Conservation (phyloP, 768 basidiomycete genomes). For the Pulveroboletus sp. region DNA sequence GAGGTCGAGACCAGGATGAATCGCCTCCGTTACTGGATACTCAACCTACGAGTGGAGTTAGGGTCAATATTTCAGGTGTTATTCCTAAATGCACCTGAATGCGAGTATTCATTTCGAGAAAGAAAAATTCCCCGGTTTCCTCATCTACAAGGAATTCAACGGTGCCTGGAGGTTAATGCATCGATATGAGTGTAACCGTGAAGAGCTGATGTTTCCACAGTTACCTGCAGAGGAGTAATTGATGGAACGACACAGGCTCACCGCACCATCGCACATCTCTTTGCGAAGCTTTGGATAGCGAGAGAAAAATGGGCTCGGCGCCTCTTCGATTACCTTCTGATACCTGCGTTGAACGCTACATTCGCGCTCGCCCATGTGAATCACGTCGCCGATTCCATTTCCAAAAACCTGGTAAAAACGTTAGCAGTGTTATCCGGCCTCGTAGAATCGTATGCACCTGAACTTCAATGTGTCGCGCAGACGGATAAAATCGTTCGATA, state of each 20-base stretch:
- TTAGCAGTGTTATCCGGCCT: neutral
- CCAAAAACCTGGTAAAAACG: conserved; percentile 53
- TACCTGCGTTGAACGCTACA: conserved; percentile 66
- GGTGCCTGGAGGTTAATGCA: conserved; percentile 40
- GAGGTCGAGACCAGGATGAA: conserved; percentile 54
- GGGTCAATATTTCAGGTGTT: neutral
- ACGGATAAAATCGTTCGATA: conserved; percentile 54
- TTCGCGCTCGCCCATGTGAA: conserved; percentile 68
- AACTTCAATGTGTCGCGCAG: conserved; percentile 62
- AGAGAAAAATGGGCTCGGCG: conserved; percentile 56
- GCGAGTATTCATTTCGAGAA: conserved; percentile 70
- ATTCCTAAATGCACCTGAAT: conserved; percentile 41
- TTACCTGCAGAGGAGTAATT: conserved; percentile 58
- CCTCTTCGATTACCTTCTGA: conserved; percentile 72
- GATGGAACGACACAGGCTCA: conserved; percentile 44
- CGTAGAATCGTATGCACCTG: conserved; percentile 38
- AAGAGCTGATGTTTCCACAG: neutral
- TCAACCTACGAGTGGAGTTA: too few species aligned
- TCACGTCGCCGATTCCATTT: conserved; percentile 52
- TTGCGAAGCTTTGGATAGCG: conserved; percentile 41
- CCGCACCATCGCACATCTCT: conserved; percentile 51
- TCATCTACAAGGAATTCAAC: conserved; percentile 66
- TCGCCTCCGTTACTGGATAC: conserved; percentile 60
- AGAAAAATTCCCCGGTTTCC: conserved; percentile 51
- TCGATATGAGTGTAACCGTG: neutral